phyloP scores from a whole-genome alignment of 352 stramenopile species.

The Pythium diclinum region DNA sequence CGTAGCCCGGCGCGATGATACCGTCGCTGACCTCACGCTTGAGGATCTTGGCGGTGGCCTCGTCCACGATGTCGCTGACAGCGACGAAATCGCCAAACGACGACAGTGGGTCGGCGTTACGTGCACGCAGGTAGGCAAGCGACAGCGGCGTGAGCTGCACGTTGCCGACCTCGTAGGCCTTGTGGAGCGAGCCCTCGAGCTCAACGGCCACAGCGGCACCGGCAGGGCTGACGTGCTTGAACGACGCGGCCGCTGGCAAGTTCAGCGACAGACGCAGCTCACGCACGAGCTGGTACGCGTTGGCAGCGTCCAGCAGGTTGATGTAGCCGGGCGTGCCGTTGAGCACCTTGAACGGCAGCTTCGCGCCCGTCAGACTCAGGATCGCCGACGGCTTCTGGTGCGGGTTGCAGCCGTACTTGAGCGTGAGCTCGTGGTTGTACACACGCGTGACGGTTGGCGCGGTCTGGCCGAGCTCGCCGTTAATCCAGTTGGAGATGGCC shows the following conservation, averaged over 20 bases:
- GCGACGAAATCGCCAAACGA: conserved; percentile 99
- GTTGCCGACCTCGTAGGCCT: conserved; percentile 94
- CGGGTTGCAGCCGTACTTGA: conserved; percentile 98
- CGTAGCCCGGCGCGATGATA: conserved; percentile 98
- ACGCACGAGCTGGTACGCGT: conserved; percentile 98
- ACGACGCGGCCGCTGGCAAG: conserved; percentile 94
- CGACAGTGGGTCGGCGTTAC: conserved; percentile 98
- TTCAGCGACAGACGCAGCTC: conserved; percentile 95
- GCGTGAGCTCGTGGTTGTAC: conserved; percentile 93
- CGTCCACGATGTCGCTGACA: conserved; percentile 97
- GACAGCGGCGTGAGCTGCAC: conserved; percentile 92
- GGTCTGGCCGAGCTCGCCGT: conserved; percentile 80
- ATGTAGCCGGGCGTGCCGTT: conserved; percentile 98
- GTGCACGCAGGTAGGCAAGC: conserved; percentile 97
- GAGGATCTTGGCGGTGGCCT: conserved; percentile 96
- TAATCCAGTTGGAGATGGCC: conserved; percentile 96
- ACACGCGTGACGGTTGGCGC: conserved; percentile 87
- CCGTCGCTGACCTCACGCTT: conserved; percentile 99
- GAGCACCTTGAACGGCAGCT: conserved; percentile 86
- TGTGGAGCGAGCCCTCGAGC: conserved; percentile 90
- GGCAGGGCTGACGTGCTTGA: conserved; percentile 98
- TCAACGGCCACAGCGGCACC: conserved; percentile 96
- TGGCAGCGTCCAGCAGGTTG: conserved; percentile 98
- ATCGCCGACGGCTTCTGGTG: conserved; percentile 96
- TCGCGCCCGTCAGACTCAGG: conserved; percentile 57